A percentile compares a stretch with the other conserved stretches of the same genome.
Evolutionary conservation across 163 green algal species (phyloP).

Genomic region (Chloromonas sp.): DNA sequence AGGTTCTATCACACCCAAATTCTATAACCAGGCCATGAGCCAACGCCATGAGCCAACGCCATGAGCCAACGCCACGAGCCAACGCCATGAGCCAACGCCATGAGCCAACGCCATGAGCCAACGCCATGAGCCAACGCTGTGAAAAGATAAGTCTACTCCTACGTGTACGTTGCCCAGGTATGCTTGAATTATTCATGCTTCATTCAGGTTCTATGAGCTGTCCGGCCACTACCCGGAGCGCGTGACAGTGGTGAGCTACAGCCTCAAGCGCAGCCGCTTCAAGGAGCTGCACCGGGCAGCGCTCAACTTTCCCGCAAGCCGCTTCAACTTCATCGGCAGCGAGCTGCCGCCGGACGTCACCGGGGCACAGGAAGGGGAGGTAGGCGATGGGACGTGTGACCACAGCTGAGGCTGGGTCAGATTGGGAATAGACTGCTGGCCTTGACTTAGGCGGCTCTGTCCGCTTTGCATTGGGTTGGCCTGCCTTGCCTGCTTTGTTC

Average conservation of each 20-base stretch:
- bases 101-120: too few relatives aligned
- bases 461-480: too few relatives aligned
- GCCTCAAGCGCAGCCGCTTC: slow-evolving; percentile 73
- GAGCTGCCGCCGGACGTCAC: slow-evolving; percentile 22
- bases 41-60: too few relatives aligned
- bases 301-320: slow-evolving; percentile 50
- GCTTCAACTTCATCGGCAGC: slow-evolving; percentile 71
- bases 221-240: slow-evolving; percentile 62
- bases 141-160: too few relatives aligned
- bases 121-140: too few relatives aligned
- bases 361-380: slow-evolving; percentile 18
- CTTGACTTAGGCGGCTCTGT: too few relatives aligned
- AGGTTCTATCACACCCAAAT: too few relatives aligned
- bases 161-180: background rate
- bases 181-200: background rate
- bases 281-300: slow-evolving; percentile 60
- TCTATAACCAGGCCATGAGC: too few relatives aligned
- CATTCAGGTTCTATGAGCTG: slow-evolving; percentile 43
- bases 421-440: too few relatives aligned
- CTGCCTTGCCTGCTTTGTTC: too few relatives aligned
- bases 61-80: too few relatives aligned
- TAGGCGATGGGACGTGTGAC: background rate
- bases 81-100: too few relatives aligned
- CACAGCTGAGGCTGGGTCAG: background rate
- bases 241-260: slow-evolving; percentile 76